Evolutionary conservation across 2,329 filamentous ascomycete species (phyloP).

Genomic region (Xenosphaeropsis pyriputrescens): DNA sequence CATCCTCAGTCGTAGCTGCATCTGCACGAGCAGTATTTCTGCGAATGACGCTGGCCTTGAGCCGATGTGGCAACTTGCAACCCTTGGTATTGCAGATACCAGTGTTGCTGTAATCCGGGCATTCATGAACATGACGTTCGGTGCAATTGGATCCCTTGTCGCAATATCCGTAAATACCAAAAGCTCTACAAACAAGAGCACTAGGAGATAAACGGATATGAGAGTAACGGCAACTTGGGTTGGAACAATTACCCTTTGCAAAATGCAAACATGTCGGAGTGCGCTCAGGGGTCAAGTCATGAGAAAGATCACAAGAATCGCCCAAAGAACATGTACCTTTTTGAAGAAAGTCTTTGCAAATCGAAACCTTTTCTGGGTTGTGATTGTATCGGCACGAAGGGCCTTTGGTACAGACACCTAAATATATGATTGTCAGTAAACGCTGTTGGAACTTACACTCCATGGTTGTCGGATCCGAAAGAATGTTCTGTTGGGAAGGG

Average conservation of each 20-base stretch:
- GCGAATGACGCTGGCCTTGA: conserved; percentile 68
- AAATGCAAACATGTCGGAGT: conserved; percentile 84
- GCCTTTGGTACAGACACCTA: conserved; percentile 79
- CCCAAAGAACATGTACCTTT: conserved; percentile 66
- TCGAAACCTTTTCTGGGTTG: conserved; percentile 72
- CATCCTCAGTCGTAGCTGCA: conserved; percentile 31
- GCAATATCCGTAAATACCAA: conserved; percentile 82
- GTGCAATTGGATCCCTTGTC: conserved; percentile 63
- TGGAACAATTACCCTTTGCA: conserved; percentile 78
- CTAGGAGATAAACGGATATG: conserved; percentile 66
- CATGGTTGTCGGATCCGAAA: not conserved
- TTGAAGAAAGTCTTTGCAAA: conserved; percentile 77
- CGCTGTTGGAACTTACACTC: conserved; percentile 3
- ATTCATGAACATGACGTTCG: conserved; percentile 82
- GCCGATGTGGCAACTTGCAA: conserved; percentile 77
- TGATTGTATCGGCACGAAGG: conserved; percentile 69
- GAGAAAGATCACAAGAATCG: conserved; percentile 77
- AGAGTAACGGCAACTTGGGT: conserved; percentile 71
- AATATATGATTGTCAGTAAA: conserved; percentile 15
- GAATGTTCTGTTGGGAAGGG: conserved; percentile 10
- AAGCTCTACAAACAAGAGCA: conserved; percentile 69
- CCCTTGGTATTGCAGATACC: conserved; percentile 68
- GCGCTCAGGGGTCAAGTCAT: conserved; percentile 70
- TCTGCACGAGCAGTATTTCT: conserved; percentile 34
- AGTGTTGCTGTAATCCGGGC: conserved; percentile 87